Evolutionary conservation across 805 yeast genomes (phyloP), one percentile per base, ranked within the genome.

Genomic region (Pichia kluyveri): DNA sequence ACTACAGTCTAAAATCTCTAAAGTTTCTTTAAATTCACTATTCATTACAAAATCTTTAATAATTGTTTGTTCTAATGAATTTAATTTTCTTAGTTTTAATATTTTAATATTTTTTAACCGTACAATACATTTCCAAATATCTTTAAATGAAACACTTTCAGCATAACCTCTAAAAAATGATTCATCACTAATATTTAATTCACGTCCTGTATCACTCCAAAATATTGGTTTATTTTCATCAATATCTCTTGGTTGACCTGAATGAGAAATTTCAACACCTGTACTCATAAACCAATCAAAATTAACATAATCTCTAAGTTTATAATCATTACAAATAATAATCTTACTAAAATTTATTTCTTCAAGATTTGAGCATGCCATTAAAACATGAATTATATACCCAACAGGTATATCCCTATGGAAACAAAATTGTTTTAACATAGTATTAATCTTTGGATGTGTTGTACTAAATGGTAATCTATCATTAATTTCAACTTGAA

Each of bases 331-430:
- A 7, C 86, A 82, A 10, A 86, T 65, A 1, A 84, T 74, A 8
- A 87, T 55, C 43, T 75, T 73, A 6, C 79, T 79, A n/a, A 88
- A 61, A 56, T 88, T 72, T 26, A 88, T 55, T 4, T 65, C 56
- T 15, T 60, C 64, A 37, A 88, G 56, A 54, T 83, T 82, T 14
- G 79, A 79, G 59, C 96, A 89, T 34, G 77, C 66, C n/a, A 73
- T 73, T 38, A 88, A 58, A 37, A 87, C 57, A 60, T 86, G 95
- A 14, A 88, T 59, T 10, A 89, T 57, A 52, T 79, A 78, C 0
- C 96, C 96, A 30, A 83, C 66, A 1, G 96, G 96, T 8, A 88
- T 60, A 60, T 88, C 96, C 54, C 75, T 79, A n/a, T 82, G 73
- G 19, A 75, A 69, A 4, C 86, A 72, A 62, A 83, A 84, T 60